A percentile compares a stretch with the other conserved stretches of the same genome.
Conservation (phyloP, 1,139 yeast genomes). For the Yamadazyma mexicana region DNA sequence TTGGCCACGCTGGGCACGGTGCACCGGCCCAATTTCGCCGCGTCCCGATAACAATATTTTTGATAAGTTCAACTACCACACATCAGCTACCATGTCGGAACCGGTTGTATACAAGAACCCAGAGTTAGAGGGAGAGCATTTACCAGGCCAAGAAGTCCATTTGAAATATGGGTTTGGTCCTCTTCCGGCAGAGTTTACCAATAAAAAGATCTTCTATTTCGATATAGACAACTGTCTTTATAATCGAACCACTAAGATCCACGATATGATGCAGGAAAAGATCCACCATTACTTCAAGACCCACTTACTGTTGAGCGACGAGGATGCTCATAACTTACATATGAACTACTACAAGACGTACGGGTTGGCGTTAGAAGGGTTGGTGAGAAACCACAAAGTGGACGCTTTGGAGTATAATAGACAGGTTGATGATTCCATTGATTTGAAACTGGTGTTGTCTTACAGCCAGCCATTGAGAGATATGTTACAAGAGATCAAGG, state of each 20-base stretch:
- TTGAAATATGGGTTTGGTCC: constrained; percentile 52
- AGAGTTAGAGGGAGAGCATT: constrained; percentile 19
- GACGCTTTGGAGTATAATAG: constrained; percentile 87
- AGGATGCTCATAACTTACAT: constrained; percentile 76
- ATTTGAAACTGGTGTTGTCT: constrained; percentile 68
- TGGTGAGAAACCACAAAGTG: constrained; percentile 73
- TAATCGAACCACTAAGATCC: constrained; percentile 69
- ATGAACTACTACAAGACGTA: constrained; percentile 77
- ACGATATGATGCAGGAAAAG: constrained; percentile 82
- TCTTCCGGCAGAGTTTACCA: constrained; percentile 28
- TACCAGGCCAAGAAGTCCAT: constrained; percentile 36
- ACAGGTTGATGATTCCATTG: constrained; percentile 89
- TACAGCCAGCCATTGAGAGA: constrained; percentile 59
- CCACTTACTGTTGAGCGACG: constrained; percentile 59
- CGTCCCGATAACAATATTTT: not conserved
- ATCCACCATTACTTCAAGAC: constrained; percentile 80
- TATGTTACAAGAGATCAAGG: constrained; percentile 47
- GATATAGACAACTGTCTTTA: constrained; percentile 94
- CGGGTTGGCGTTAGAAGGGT: constrained; percentile 91
- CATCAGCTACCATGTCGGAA: constrained; percentile 5
- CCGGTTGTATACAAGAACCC: constrained; percentile 23
- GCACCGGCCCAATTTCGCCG: not conserved
- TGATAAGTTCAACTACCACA: not conserved
- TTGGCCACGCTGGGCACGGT: too few species aligned
- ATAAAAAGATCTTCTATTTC: constrained; percentile 67